A percentile compares a stretch with the other conserved stretches of the same genome.
Conservation (phyloP, 352 stramenopile species). For the Globisporangium ultimum region DNA sequence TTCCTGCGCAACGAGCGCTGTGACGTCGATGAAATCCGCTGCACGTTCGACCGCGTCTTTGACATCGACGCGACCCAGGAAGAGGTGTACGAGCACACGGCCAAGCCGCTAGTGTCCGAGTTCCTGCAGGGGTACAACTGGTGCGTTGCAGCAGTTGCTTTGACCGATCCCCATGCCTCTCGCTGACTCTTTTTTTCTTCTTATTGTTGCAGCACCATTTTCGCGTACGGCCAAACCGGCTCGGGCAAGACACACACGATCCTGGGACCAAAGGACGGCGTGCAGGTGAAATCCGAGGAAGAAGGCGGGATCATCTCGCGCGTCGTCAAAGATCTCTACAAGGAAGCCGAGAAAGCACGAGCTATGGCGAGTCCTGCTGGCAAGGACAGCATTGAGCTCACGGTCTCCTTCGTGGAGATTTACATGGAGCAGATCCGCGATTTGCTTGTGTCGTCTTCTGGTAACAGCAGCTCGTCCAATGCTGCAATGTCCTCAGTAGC, state of each 20-base stretch:
- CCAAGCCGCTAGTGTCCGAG: constrained; percentile 58
- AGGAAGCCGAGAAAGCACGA: constrained; percentile 20
- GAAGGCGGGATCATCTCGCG: constrained; percentile 65
- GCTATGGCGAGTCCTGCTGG: neutral
- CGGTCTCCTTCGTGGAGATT: constrained; percentile 81
- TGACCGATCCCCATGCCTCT: no score
- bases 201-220: constrained; percentile 33
- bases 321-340: constrained; percentile 49
- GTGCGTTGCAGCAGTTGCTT: constrained; percentile 17
- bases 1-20: constrained; percentile 63
- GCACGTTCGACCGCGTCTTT: constrained; percentile 74
- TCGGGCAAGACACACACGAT: constrained; percentile 74
- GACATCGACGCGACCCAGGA: constrained; percentile 48
- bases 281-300: constrained; percentile 50
- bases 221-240: constrained; percentile 50
- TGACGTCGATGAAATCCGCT: constrained; percentile 73
- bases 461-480: constrained; percentile 4
- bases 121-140: constrained; percentile 79
- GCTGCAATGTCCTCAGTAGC: neutral
- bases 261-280: constrained; percentile 59
- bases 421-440: constrained; percentile 89
- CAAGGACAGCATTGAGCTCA: constrained; percentile 37
- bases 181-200: neutral
- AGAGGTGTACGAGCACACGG: constrained; percentile 68
- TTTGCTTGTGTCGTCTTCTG: constrained; percentile 27